Base-by-base conservation (phyloP, 139 green algal species). In the Chlamydomonas urium region DNA sequence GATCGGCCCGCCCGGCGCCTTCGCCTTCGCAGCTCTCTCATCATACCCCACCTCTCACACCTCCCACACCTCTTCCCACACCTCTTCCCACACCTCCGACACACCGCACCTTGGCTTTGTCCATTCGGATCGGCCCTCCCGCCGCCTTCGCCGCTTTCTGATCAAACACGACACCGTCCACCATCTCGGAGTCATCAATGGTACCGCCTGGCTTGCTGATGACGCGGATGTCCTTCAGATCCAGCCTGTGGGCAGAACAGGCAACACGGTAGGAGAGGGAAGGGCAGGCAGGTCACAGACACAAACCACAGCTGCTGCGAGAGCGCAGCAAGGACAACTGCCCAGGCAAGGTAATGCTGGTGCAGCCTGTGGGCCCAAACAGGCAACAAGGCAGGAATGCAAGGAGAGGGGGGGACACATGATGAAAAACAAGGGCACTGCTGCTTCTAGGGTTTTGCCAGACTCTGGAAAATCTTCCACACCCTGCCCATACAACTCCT, bases 91-190 rank as follows among this genome's bases (percentile, higher is more conserved):
- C 10, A 14, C 42, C 8, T 50, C 14, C 14, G 42, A 50, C 26
- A 34, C 26, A 63, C 10, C 10, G 6, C 21, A 67, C 59, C 59
- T 96, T 97, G 36, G 96, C 95, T 63, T 97, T 94, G 75, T 97
- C 91, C 29, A 98, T 81, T 21, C 85, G 80, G 28, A 87, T 93
- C n/a, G 93, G 94, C 2, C 95, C 95, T 37, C 90, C 90, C 0
- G 94, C 94, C 2, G 84, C 73, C 80, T 95, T 97, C 59, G 85
- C 81, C 3, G 90, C 86, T 83, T 97, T 97, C 61, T 94, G 88
- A 78, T 98, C 91, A 79, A 99, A 97, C 53, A 99, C 93, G 73
- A 98, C 84, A 36, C 96, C 96, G 29, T 96, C 85, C 21, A 99
- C 79, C 81, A 97, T 89, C 81, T 97, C 85, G 31, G 81, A 92